Conservation (phyloP, 1,284 basidiomycete genomes). For the Trametes hirsuta region DNA sequence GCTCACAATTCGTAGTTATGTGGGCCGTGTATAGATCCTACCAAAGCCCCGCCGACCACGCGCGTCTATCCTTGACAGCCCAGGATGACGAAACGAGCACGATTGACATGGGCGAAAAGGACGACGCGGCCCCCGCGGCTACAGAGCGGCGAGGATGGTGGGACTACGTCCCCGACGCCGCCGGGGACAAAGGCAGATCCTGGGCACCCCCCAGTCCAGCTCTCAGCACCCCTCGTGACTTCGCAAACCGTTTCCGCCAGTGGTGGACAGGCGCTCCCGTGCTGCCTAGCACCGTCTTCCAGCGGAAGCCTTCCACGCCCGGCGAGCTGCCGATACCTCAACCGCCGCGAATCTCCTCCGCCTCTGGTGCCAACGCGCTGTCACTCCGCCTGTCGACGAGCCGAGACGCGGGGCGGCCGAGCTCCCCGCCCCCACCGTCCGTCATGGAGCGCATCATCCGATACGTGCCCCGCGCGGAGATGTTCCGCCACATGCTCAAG, state of each 20-base stretch:
- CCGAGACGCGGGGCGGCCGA: conserved; percentile 12
- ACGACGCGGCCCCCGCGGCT: conserved; percentile 25
- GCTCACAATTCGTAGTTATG: conserved; percentile 44
- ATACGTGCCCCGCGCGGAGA: conserved; percentile 55
- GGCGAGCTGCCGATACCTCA: conserved; percentile 32
- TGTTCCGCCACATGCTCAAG: conserved; percentile 52
- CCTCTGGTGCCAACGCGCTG: conserved; percentile 10
- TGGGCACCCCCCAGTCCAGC: conserved; percentile 7
- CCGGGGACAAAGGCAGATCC: conserved; percentile 1
- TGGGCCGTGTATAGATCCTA: conserved; percentile 61
- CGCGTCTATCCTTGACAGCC: conserved; percentile 57
- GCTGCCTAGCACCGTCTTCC: conserved; percentile 25
- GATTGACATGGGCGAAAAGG: conserved; percentile 36
- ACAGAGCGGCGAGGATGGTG: conserved; percentile 52
- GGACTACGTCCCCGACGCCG: conserved; percentile 47
- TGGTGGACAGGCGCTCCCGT: conserved; percentile 22
- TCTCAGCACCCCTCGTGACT: conserved; percentile 1
- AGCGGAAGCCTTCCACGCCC: conserved; percentile 32
- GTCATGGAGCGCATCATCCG: conserved; percentile 49
- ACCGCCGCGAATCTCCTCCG: conserved; percentile 16
- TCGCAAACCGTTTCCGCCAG: conserved; percentile 17
- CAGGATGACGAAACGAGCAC: conserved; percentile 37
- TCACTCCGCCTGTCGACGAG: conserved; percentile 19
- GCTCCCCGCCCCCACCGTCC: conserved; percentile 39
- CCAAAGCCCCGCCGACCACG: conserved; percentile 51